Percentiles rank a stretch among this genome's conserved stretches.
Conservation (phyloP, 2,329 filamentous ascomycete species). For the Xylaria sp. region DNA sequence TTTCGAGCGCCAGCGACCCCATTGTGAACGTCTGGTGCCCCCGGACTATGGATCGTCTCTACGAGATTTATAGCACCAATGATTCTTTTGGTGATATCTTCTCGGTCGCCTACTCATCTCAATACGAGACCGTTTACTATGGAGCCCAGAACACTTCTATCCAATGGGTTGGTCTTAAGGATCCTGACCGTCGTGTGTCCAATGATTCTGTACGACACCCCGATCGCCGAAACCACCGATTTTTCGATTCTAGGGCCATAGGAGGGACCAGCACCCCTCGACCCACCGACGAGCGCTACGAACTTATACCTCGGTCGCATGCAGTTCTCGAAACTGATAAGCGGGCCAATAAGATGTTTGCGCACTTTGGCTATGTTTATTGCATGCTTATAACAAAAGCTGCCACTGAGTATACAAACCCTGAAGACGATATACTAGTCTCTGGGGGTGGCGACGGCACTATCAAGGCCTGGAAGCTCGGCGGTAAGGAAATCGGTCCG, state of each 20-base stretch:
- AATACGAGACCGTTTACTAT: constrained; percentile 84
- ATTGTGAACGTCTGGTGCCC: constrained; percentile 96
- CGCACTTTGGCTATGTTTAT: constrained; percentile 95
- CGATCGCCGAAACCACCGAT: constrained; percentile 81
- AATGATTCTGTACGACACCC: constrained; percentile 77
- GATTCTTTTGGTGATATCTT: constrained; percentile 95
- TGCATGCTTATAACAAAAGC: constrained; percentile 90
- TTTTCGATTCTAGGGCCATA: constrained; percentile 91
- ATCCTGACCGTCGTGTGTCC: constrained; percentile 68
- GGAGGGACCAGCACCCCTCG: constrained; percentile 83
- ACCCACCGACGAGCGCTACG: constrained; percentile 70
- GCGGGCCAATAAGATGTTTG: constrained; percentile 85
- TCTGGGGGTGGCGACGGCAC: constrained; percentile 94
- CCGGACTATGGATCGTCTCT: constrained; percentile 77
- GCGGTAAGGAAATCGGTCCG: constrained; percentile 57
- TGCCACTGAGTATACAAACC: constrained; percentile 71
- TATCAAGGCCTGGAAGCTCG: constrained; percentile 90
- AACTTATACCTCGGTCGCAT: constrained; percentile 63
- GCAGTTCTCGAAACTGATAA: constrained; percentile 82
- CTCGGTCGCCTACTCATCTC: constrained; percentile 87
- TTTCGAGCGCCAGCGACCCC: constrained; percentile 93
- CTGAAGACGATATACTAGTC: constrained; percentile 83
- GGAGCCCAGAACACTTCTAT: constrained; percentile 95
- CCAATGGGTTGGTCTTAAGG: constrained; percentile 86
- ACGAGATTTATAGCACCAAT: constrained; percentile 92